phyloP scores from a whole-genome alignment of 2,329 filamentous ascomycete species.

The Colletotrichum graminicola region DNA sequence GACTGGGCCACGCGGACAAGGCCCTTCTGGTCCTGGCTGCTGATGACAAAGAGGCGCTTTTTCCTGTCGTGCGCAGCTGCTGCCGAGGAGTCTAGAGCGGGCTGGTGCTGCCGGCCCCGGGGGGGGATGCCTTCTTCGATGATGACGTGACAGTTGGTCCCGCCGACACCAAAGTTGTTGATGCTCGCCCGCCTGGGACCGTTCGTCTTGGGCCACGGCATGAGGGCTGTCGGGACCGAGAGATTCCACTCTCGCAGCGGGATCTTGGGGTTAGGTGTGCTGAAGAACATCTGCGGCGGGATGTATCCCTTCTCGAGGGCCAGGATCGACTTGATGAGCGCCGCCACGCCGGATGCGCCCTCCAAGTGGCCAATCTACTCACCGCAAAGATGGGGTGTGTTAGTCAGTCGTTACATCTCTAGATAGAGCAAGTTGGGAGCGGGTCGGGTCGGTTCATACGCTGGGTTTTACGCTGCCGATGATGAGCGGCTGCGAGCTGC shows the following conservation, averaged over 20 bases:
- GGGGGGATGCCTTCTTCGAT: slow-evolving; percentile 5
- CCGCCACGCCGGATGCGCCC: slow-evolving; percentile 7
- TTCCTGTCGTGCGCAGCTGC: no score
- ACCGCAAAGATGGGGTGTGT: no score
- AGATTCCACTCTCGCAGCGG: slow-evolving; percentile 15
- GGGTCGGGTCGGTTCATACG: no score
- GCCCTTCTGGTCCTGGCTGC: slow-evolving; percentile 19
- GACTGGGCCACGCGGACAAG: slow-evolving; percentile 3
- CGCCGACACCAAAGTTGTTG: slow-evolving; percentile 34
- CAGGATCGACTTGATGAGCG: slow-evolving; percentile 17
- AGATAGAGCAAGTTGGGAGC: no score
- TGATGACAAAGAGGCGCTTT: slow-evolving; percentile 23
- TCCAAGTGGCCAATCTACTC: slow-evolving; percentile 23
- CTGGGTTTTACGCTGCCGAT: slow-evolving; percentile 41
- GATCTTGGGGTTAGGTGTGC: slow-evolving; percentile 1
- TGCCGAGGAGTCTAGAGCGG: no score
- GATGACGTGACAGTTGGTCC: slow-evolving; percentile 33
- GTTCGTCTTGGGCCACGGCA: slow-evolving; percentile 4
- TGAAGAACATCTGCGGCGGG: slow-evolving; percentile 10
- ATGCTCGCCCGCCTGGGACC: slow-evolving; percentile 11
- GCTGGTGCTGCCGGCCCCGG: no score
- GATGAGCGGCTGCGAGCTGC: neutral
- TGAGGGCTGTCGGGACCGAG: neutral
- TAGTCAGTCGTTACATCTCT: no score
- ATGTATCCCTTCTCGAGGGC: slow-evolving; percentile 17